Conservation (phyloP, 1,139 yeast species). For the Scheffersomyces titani region DNA sequence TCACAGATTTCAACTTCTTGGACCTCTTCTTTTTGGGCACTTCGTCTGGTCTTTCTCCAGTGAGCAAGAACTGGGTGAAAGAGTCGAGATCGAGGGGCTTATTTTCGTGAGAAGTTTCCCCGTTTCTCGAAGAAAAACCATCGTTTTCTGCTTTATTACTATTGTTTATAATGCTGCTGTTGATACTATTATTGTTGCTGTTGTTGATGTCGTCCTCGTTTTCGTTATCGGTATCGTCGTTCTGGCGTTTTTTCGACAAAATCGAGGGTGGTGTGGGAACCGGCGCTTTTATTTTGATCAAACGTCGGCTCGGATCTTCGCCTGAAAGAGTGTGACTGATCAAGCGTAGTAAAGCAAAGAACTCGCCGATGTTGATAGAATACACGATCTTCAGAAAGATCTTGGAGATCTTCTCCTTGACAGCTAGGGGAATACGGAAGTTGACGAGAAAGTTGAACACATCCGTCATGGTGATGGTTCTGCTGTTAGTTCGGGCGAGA, state of each 20-base stretch:
- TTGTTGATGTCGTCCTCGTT: slow-evolving; percentile 28
- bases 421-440: slow-evolving; percentile 49
- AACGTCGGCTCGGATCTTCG: slow-evolving; percentile 47
- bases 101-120: slow-evolving; percentile 3
- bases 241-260: slow-evolving; percentile 53
- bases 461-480: slow-evolving; percentile 60
- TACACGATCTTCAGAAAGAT: slow-evolving; percentile 52
- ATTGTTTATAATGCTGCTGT: not conserved
- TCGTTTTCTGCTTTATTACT: not conserved
- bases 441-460: slow-evolving; percentile 65
- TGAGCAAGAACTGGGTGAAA: slow-evolving; percentile 70
- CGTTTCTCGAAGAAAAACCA: not conserved
- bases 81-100: slow-evolving; percentile 65
- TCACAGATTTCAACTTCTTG: slow-evolving; percentile 58
- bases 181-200: slow-evolving; percentile 20
- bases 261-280: slow-evolving; percentile 73
- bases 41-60: slow-evolving; percentile 66
- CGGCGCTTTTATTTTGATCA: slow-evolving; percentile 55
- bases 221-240: slow-evolving; percentile 38
- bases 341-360: slow-evolving; percentile 68
- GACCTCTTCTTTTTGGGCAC: slow-evolving; percentile 29
- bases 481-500: slow-evolving; percentile 54
- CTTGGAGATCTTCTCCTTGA: slow-evolving; percentile 46
- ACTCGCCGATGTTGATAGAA: slow-evolving; percentile 70
- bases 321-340: slow-evolving; percentile 59